Conservation (phyloP, 2,329 filamentous ascomycete species). For the Gaeumannomyces sp. region DNA sequence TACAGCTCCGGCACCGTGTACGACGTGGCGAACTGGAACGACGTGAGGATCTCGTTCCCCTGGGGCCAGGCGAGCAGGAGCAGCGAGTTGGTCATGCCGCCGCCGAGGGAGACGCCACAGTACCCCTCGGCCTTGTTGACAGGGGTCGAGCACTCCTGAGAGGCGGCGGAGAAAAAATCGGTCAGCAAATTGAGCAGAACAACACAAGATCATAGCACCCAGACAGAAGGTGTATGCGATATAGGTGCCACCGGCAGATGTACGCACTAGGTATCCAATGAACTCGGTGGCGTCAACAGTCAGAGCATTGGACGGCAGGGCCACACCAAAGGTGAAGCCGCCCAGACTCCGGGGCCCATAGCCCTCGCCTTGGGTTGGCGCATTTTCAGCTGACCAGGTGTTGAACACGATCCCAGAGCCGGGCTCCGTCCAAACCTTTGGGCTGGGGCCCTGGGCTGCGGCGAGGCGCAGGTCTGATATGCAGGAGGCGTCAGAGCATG, state of each 20-base stretch:
- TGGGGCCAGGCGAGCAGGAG: constrained; percentile 48
- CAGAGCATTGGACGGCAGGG: constrained; percentile 38
- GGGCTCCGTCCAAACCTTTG: constrained; percentile 35
- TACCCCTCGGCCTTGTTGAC: constrained; percentile 41
- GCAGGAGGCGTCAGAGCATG: not conserved
- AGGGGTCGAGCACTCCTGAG: constrained; percentile 38
- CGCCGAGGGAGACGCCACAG: constrained; percentile 46
- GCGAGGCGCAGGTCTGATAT: constrained; percentile 4
- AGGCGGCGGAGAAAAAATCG: constrained; percentile 3
- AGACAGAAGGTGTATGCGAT: constrained; percentile 6
- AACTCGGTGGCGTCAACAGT: constrained; percentile 41
- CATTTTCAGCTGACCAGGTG: constrained; percentile 35
- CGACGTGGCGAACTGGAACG: constrained; percentile 45
- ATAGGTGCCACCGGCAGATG: constrained; percentile 1
- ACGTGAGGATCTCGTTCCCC: constrained; percentile 40
- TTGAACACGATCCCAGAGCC: constrained; percentile 46
- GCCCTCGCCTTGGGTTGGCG: constrained; percentile 29
- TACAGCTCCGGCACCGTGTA: constrained; percentile 51
- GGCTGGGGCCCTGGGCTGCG: constrained; percentile 18
- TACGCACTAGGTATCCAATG: constrained; percentile 44
- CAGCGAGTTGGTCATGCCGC: constrained; percentile 46
- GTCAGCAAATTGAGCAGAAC: not conserved
- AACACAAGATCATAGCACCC: not conserved
- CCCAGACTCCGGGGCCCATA: constrained; percentile 9
- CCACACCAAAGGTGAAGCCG: constrained; percentile 43